phyloP scores from a whole-genome alignment of 2,329 filamentous ascomycete species.

The Colletotrichum camelliae region DNA sequence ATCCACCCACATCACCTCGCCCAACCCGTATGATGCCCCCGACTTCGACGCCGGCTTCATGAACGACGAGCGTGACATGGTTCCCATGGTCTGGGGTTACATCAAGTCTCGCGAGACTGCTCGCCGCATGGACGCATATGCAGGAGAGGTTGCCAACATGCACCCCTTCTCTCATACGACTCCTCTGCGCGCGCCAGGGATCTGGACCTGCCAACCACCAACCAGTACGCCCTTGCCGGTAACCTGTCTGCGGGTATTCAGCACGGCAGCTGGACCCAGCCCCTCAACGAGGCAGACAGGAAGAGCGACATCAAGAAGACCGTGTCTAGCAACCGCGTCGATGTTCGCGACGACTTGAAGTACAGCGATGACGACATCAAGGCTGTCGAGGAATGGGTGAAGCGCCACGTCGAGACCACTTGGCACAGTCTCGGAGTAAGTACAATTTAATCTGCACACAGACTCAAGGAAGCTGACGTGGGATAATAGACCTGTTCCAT shows the following conservation, averaged over 20 bases:
- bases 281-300: constrained; percentile 58
- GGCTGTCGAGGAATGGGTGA: constrained; percentile 72
- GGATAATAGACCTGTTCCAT: constrained; percentile 69
- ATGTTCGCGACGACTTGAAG: constrained; percentile 66
- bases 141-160: constrained; percentile 71
- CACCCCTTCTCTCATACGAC: constrained; percentile 75
- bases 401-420: constrained; percentile 77
- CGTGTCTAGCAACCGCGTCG: constrained; percentile 69
- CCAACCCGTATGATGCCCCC: constrained; percentile 74
- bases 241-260: constrained; percentile 75
- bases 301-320: constrained; percentile 45
- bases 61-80: constrained; percentile 87
- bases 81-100: constrained; percentile 84
- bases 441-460: background rate
- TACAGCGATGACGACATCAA: constrained; percentile 70
- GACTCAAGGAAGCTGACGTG: background rate
- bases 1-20: constrained; percentile 71
- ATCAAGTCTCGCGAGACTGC: constrained; percentile 84
- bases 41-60: constrained; percentile 86
- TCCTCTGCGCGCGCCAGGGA: constrained; percentile 73
- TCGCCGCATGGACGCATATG: constrained; percentile 78
- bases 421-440: constrained; percentile 68
- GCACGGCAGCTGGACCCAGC: constrained; percentile 74
- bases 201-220: constrained; percentile 77
- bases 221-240: constrained; percentile 75